Percentiles rank a stretch among this genome's conserved stretches.
Conservation (phyloP, 225 moss, liverwort and hornwort genomes). For the Pleurozium schreberi region DNA sequence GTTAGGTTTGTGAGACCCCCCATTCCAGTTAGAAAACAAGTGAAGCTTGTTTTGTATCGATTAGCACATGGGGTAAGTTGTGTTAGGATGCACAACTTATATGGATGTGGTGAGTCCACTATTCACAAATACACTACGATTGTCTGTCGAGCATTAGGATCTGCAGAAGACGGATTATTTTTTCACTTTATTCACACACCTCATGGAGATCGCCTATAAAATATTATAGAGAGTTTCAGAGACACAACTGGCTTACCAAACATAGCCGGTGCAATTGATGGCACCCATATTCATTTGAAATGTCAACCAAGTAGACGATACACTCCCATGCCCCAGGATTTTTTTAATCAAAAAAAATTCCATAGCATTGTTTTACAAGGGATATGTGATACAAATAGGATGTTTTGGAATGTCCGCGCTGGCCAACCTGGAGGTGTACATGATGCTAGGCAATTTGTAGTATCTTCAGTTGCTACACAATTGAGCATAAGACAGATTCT, state of each 20-base stretch:
- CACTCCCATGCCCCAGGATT: background rate
- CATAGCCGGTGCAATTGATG: background rate
- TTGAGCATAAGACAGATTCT: background rate
- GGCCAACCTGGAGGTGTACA: no score
- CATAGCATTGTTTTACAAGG: background rate
- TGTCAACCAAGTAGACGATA: rapidly evolving
- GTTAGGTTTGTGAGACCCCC: no score
- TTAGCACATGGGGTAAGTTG: no score
- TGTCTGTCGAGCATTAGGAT: background rate
- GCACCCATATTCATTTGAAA: background rate
- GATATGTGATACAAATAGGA: no score
- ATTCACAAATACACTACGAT: background rate
- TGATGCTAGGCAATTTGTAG: no score
- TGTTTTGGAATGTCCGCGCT: no score
- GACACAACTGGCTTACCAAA: background rate
- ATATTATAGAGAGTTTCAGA: background rate
- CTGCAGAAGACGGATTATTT: background rate
- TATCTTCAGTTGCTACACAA: no score
- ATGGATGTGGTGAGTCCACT: background rate
- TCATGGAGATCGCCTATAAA: background rate
- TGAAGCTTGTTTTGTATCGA: no score
- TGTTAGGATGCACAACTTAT: background rate
- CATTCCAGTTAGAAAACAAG: no score
- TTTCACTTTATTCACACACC: background rate
- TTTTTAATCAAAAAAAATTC: background rate